Evolutionary conservation across 345 rosid genomes (phyloP), one percentile per base, ranked within the genome.

Genomic region (Hypericum perforatum): DNA sequence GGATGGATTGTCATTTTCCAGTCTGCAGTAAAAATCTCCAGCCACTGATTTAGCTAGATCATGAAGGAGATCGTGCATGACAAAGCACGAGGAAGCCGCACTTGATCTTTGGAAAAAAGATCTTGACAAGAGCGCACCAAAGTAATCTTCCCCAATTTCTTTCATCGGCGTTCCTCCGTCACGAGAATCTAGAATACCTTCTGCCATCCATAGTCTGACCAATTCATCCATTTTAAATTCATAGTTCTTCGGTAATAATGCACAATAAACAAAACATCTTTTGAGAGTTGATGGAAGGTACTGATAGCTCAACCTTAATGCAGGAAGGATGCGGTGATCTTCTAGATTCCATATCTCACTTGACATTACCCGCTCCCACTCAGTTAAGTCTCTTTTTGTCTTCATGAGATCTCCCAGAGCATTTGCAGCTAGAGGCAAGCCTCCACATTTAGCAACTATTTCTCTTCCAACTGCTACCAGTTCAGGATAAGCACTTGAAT

Each of bases 101-200:
- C 49, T 46, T 46, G 49, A 46, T 13, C 49, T 16, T 12, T 46
- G 49, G 49, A 46, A 46, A 46, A 46, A 46, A 2, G 49, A 46
- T 29, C 49, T 46, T 13, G 16, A 46, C 22, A 46, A 16, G 16
- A 46, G 49, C 12, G 14, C 49, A 46, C 16, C 9, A 46, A 46
- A 46, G 49, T 46, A 46, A 16, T 46, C 49, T 12, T 46, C 49
- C 14, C 49, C 49, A 7, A 46, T 13, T 9, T 46, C 49, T 12
- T 46, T 22, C 16, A 46, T 46, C 16, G 7, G 49, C 16, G 8
- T 46, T 13, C 16, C 13, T 46, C 49, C 49, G 12, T 22, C 32
- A 22, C 4, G 32, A 22, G 32, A 22, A 22, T 22, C 12, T 7
- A 44, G 13, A 7, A 44, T n/a, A 44, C 48, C 14, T 44, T 9